Evolutionary conservation across 2,329 filamentous ascomycete species (phyloP).

Genomic region (Colletotrichum zoysiae): DNA sequence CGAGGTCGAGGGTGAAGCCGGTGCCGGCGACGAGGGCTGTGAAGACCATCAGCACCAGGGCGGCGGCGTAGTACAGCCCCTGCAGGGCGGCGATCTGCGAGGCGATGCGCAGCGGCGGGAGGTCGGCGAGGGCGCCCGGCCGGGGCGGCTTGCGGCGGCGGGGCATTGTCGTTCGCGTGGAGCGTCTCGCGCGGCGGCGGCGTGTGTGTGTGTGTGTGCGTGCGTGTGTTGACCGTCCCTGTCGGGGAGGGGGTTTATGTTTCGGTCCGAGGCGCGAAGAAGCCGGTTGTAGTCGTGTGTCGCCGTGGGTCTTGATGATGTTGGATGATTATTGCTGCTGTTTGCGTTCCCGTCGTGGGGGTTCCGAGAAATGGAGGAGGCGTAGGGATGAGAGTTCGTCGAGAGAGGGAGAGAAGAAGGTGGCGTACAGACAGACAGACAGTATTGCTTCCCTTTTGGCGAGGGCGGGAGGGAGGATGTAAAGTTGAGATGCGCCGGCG

Average conservation of each 20-base stretch:
- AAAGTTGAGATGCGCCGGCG: slow-evolving; percentile 12
- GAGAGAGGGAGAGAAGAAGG: neutral
- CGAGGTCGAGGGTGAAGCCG: slow-evolving; percentile 64
- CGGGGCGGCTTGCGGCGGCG: slow-evolving; percentile 69
- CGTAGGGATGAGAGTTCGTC: neutral
- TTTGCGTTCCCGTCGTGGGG: neutral
- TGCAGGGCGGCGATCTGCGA: slow-evolving; percentile 70
- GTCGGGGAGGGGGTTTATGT: neutral
- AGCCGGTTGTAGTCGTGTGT: neutral
- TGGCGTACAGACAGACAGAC: neutral
- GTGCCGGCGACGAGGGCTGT: slow-evolving; percentile 69
- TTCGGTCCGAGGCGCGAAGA: neutral
- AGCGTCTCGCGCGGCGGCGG: too few relatives aligned
- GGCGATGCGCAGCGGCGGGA: slow-evolving; percentile 71
- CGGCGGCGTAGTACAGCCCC: slow-evolving; percentile 65
- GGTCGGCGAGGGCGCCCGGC: slow-evolving; percentile 70
- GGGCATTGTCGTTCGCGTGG: slow-evolving; percentile 57
- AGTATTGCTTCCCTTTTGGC: neutral
- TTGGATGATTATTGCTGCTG: neutral
- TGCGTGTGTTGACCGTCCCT: neutral
- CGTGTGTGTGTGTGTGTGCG: neutral
- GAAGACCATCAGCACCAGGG: slow-evolving; percentile 68
- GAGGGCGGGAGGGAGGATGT: neutral
- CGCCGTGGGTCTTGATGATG: neutral
- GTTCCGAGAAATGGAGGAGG: neutral